Base-by-base conservation (phyloP, 2,329 filamentous ascomycete species). In the Elsinoe australis region DNA sequence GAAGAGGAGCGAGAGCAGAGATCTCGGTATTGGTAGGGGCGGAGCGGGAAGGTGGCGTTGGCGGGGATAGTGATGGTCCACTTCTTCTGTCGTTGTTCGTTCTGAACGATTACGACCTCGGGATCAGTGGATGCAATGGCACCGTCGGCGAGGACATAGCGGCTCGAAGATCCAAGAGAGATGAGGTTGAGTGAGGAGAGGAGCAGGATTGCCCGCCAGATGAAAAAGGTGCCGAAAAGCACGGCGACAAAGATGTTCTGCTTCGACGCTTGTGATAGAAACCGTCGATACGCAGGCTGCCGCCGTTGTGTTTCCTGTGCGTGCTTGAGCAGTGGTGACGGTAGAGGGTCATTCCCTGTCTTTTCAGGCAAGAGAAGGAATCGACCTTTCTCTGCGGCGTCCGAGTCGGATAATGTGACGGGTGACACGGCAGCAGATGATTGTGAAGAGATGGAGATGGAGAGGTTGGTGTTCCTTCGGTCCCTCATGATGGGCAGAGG, bases 41-140 rank as follows among this genome's bases (percentile, higher is more conserved):
- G 65, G 2, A 92, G 64, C 1, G 87, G 87, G 52, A 90, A 90
- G 3, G 72, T 69, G 36, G 74, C 70, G 50, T 73, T 73, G 5
- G 74, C 70, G 1, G 87, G 87, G 29, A 94, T 88, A 1, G 79
- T 87, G 8, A 94, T 76, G 0, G 87, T 92, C 87, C 87, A 94
- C 61, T 77, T 82, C 8, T 79, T 71, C 45, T 73, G 75, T 2
- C 83, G 83, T 35, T 72, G 70, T 19, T 70, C 67, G 64, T 88
- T 84, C 10, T 74, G 77, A 36, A 89, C 71, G 4, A 86, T 73
- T 15, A 92, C 73, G 0, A 85, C 83, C 0, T 82, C 83, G 0
- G 86, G 82, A 53, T 85, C 80, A 21, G 82, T 74, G 0, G 85
- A 85, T n/a, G 87, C 64, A 33, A 71, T 70, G 52, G 80, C 75